Conservation (phyloP, 139 green algal species). For the Chlorella sp. region DNA sequence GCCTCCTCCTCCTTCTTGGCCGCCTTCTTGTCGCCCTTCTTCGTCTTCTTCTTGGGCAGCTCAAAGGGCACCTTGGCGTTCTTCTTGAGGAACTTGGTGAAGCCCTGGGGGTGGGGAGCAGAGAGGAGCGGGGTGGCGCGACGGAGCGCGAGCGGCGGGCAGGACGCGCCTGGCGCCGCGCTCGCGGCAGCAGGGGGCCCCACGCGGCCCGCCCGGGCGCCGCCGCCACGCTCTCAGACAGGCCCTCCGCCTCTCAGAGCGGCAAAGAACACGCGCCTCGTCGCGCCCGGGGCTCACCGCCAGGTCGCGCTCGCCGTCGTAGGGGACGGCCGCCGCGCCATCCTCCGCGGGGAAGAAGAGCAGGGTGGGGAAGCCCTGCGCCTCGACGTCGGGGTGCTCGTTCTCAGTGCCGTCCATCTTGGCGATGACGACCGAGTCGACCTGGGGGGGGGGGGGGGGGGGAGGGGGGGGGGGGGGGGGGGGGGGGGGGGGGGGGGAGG, state of each 20-base stretch:
- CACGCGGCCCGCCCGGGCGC: too few species aligned
- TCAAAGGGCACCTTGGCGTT: slow-evolving; percentile 33
- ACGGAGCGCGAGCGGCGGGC: too few species aligned
- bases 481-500: not conserved
- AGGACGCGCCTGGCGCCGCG: too few species aligned
- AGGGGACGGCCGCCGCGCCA: slow-evolving; percentile 26
- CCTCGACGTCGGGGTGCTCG: slow-evolving; percentile 46
- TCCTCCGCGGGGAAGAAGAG: slow-evolving; percentile 40
- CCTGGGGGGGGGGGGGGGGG: too few species aligned
- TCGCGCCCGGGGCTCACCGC: not conserved
- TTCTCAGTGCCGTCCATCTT: slow-evolving; percentile 75
- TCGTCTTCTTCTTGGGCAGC: slow-evolving; percentile 45
- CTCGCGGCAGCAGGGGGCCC: too few species aligned
- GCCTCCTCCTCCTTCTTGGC: slow-evolving; percentile 20
- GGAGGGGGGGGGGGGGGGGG: too few species aligned
- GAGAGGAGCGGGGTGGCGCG: too few species aligned
- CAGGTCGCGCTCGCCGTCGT: slow-evolving; percentile 25
- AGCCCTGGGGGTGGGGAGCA: too few species aligned
- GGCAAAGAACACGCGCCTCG: too few species aligned
- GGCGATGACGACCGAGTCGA: slow-evolving; percentile 59
- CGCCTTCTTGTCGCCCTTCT: not conserved
- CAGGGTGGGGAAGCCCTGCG: slow-evolving; percentile 48
- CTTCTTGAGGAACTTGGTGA: slow-evolving; percentile 41
- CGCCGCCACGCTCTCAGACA: too few species aligned
- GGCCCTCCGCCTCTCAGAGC: too few species aligned